These are phyloP conservation scores for Pseudopyrenochaeta lycopersici DNA, from an alignment of 2,329 filamentous ascomycete species.

Conservation along the genomic window DNA sequence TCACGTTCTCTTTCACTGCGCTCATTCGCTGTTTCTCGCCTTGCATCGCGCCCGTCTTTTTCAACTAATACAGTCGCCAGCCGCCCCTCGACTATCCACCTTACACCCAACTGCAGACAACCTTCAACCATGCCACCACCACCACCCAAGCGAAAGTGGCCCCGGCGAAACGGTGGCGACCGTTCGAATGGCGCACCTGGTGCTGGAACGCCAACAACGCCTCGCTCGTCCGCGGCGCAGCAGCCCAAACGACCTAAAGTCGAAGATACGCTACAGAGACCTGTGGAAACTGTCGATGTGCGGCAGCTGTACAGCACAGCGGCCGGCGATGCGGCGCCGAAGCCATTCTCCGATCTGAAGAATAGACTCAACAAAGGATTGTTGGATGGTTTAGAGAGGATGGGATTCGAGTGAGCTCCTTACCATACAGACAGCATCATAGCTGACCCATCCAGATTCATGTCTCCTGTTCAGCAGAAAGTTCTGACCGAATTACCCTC, in stretches of 20 bases:
- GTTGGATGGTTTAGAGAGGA: constrained; percentile 43
- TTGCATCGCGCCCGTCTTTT: constrained; percentile 24
- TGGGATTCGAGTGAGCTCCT: constrained; percentile 49
- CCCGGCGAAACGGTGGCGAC: constrained; percentile 21
- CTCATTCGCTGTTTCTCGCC: constrained; percentile 26
- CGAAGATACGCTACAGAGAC: constrained; percentile 13
- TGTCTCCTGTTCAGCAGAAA: constrained; percentile 65
- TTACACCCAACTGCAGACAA: constrained; percentile 24
- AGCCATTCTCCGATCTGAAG: constrained; percentile 39
- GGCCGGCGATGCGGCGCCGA: constrained; percentile 28
- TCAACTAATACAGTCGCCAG: constrained; percentile 29
- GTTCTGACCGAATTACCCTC: constrained; percentile 61
- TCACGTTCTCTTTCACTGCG: constrained; percentile 26
- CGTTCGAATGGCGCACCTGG: constrained; percentile 12
- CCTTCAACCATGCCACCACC: constrained; percentile 30
- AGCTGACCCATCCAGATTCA: constrained; percentile 44
- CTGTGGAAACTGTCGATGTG: constrained; percentile 24
- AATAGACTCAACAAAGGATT: constrained; percentile 36
- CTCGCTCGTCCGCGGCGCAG: constrained; percentile 25
- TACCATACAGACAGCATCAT: neutral
- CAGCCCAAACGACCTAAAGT: constrained; percentile 35
- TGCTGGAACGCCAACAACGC: constrained; percentile 9
- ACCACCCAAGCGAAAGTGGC: constrained; percentile 38
- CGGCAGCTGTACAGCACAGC: constrained; percentile 36
- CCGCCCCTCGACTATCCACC: constrained; percentile 15